Evolutionary conservation across 2,329 filamentous ascomycete species (phyloP).

Genomic region (Alternaria sp.): DNA sequence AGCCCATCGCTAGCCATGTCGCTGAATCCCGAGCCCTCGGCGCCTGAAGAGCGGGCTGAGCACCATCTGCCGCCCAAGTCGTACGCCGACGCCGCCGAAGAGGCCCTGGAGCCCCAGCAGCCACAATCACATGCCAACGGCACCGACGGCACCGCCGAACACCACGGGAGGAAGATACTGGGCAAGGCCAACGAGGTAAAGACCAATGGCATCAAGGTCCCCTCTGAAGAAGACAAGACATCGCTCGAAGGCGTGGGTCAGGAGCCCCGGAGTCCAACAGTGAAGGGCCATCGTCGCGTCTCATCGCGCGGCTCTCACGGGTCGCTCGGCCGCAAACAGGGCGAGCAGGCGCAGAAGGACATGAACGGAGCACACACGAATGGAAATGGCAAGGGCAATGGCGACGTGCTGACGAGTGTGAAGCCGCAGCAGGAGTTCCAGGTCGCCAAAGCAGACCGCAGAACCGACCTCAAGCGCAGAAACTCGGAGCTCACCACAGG

Average conservation of each 20-base stretch:
- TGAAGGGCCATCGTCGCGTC: constrained; percentile 36
- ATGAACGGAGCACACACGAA: constrained; percentile 52
- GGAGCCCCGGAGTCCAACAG: constrained; percentile 43
- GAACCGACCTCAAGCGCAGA: constrained; percentile 41
- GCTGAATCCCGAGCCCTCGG: constrained; percentile 51
- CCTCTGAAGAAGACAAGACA: constrained; percentile 15
- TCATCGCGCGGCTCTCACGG: constrained; percentile 40
- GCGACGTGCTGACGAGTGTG: constrained; percentile 54
- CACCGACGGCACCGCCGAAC: constrained; percentile 20
- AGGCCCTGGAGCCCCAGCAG: constrained; percentile 35
- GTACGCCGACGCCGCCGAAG: constrained; percentile 51
- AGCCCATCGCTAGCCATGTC: constrained; percentile 42
- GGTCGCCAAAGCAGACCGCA: constrained; percentile 26
- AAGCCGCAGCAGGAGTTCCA: constrained; percentile 50
- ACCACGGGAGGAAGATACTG: constrained; percentile 5
- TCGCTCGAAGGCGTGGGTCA: constrained; percentile 41
- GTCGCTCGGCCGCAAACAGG: constrained; percentile 37
- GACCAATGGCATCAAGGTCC: constrained; percentile 20
- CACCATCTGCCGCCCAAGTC: constrained; percentile 51
- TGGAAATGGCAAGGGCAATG: constrained; percentile 51
- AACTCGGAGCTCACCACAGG: constrained; percentile 58
- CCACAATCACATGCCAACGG: constrained; percentile 31
- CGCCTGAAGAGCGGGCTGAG: constrained; percentile 47
- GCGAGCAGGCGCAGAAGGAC: constrained; percentile 33
- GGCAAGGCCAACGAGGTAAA: constrained; percentile 16